Evolutionary conservation across 495 filamentous ascomycete genomes (phyloP).

Genomic region (Pyrenula massariospora): DNA sequence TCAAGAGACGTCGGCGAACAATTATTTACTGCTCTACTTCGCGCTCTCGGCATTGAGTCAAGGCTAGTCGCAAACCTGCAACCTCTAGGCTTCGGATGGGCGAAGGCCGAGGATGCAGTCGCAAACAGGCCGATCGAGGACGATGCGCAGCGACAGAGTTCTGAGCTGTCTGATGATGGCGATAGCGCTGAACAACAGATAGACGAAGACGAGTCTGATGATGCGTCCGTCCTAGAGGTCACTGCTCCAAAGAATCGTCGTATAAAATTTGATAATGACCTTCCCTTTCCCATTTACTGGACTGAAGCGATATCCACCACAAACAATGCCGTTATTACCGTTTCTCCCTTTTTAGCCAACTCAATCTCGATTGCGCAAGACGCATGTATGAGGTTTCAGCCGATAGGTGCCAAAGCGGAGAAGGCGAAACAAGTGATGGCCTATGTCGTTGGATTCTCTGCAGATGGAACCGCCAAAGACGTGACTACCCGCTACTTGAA

Average conservation of each 20-base stretch:
- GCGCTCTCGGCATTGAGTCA: conserved; percentile 70
- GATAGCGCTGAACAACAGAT: conserved; percentile 2
- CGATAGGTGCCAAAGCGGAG: conserved; percentile 68
- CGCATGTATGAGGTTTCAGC: conserved; percentile 65
- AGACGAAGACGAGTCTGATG: conserved; percentile 1
- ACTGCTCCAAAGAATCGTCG: conserved; percentile 19
- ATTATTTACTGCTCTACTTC: conserved; percentile 80
- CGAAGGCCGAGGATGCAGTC: conserved; percentile 52
- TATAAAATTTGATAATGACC: conserved; percentile 45
- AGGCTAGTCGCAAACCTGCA: conserved; percentile 77
- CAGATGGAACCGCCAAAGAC: conserved; percentile 85
- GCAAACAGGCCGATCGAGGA: conserved; percentile 3
- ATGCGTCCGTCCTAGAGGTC: conserved; percentile 25
- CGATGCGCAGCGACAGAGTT: conserved; percentile 2
- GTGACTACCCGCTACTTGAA: conserved; percentile 89
- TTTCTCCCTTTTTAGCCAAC: conserved; percentile 64
- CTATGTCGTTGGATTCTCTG: conserved; percentile 79
- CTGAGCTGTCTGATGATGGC: background rate
- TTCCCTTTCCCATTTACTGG: conserved; percentile 87
- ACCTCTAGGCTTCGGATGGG: conserved; percentile 84
- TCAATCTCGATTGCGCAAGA: conserved; percentile 56
- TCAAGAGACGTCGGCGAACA: conserved; percentile 83
- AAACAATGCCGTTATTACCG: conserved; percentile 62
- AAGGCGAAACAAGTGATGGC: conserved; percentile 81
- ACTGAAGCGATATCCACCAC: conserved; percentile 74